phyloP scores from a whole-genome alignment of 331 rosid genomes.

The Malus hybrid region DNA sequence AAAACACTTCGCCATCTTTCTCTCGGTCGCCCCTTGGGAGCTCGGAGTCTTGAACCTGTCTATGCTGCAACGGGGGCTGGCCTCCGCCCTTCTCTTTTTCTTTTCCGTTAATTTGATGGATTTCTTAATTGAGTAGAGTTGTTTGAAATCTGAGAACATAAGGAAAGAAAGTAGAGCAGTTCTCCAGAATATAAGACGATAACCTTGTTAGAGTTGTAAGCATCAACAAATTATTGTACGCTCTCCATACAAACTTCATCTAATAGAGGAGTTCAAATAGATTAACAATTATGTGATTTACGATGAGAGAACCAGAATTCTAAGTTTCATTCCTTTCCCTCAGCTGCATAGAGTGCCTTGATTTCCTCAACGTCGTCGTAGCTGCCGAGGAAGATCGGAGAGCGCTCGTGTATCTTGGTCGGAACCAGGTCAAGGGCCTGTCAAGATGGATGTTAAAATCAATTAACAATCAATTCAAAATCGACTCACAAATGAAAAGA shows the following conservation, averaged over 20 bases:
- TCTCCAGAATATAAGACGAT: background rate
- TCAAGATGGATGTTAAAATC: background rate
- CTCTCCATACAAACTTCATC: background rate
- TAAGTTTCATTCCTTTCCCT: conserved; percentile 9
- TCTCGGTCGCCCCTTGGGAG: too few relatives aligned
- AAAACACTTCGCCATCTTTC: too few relatives aligned
- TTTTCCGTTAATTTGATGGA: background rate
- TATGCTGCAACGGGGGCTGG: too few relatives aligned
- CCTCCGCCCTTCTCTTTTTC: too few relatives aligned
- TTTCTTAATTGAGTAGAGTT: background rate
- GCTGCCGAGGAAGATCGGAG: conserved; percentile 89
- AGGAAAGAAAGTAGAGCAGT: background rate
- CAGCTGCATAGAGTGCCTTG: conserved; percentile 67
- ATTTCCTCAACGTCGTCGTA: conserved; percentile 81
- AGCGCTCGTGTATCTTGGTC: conserved; percentile 63
- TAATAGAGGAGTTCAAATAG: background rate
- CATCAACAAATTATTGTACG: background rate
- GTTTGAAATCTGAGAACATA: background rate
- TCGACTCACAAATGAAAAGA: background rate
- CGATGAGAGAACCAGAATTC: background rate
- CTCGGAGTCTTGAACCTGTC: too few relatives aligned
- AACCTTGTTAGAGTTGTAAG: background rate
- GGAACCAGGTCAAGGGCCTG: conserved; percentile 94
- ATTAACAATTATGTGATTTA: background rate
- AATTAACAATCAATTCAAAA: too few relatives aligned